Percentiles rank a stretch among this genome's conserved stretches.
Evolutionary conservation across 2,329 filamentous ascomycete genomes (phyloP).

Genomic region (Xylaria sp.): DNA sequence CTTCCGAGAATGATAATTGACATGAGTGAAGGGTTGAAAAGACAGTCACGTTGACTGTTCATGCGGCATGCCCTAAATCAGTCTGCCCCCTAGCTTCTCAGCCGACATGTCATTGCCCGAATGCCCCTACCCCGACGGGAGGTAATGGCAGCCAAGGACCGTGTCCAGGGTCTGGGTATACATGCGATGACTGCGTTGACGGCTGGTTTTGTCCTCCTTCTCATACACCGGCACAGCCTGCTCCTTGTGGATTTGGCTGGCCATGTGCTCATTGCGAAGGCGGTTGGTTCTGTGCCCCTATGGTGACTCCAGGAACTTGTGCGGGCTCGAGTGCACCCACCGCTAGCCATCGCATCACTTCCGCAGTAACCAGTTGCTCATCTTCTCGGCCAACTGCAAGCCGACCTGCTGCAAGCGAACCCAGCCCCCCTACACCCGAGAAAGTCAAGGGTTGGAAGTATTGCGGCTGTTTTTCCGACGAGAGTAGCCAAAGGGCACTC

Average conservation of each 20-base stretch:
- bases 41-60: constrained; percentile 17
- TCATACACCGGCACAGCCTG: constrained; percentile 32
- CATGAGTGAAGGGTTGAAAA: not conserved
- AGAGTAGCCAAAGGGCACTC: constrained; percentile 24
- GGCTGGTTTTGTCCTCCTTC: constrained; percentile 36
- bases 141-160: constrained; percentile 26
- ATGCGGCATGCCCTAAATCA: constrained; percentile 18
- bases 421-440: constrained; percentile 20
- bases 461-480: constrained; percentile 32
- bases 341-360: constrained; percentile 1
- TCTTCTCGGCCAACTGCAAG: not conserved
- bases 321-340: constrained; percentile 13
- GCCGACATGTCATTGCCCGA: constrained; percentile 22
- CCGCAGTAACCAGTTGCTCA: not conserved
- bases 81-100: constrained; percentile 13
- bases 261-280: constrained; percentile 34
- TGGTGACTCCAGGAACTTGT: constrained; percentile 22
- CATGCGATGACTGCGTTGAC: constrained; percentile 34
- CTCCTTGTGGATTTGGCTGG: constrained; percentile 36
- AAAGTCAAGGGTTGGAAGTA: constrained; percentile 28
- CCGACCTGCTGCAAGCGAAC: constrained; percentile 8
- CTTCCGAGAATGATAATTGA: not conserved
- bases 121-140: constrained; percentile 13
- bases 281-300: constrained; percentile 36
- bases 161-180: constrained; percentile 35